Evolutionary conservation across 106 monocot species (phyloP).

Genomic region (Allium cepa): DNA sequence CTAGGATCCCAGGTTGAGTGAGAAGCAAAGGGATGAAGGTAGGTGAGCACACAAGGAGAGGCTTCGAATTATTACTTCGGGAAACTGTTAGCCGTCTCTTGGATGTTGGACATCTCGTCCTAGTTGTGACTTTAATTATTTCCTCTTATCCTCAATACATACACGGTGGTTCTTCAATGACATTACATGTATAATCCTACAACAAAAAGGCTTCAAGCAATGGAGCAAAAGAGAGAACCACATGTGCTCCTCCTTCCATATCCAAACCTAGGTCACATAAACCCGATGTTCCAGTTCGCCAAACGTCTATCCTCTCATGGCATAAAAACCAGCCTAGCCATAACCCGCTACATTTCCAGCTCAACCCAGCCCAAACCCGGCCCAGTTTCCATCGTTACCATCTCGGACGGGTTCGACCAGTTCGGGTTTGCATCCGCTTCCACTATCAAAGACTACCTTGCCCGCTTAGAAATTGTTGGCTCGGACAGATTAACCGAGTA

Average conservation of each 20-base stretch:
- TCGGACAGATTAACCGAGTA: conserved; percentile 23
- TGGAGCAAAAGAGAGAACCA: too few relatives aligned
- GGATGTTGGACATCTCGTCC: too few relatives aligned
- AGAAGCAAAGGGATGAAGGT: too few relatives aligned
- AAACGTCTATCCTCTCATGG: conserved; percentile 37
- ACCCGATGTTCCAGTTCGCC: conserved; percentile 72
- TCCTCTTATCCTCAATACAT: too few relatives aligned
- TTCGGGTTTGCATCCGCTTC: conserved; percentile 13
- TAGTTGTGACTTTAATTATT: too few relatives aligned
- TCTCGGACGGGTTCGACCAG: conserved; percentile 71
- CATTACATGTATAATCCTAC: background rate
- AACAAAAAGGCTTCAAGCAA: background rate
- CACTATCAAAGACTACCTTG: conserved; percentile 27
- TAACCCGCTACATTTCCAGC: conserved; percentile 28
- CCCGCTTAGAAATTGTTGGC: conserved; percentile 28
- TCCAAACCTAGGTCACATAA: conserved; percentile 84
- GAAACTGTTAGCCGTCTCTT: too few relatives aligned
- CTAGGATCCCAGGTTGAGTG: too few relatives aligned
- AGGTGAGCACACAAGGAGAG: too few relatives aligned
- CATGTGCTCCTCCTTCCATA: conserved; percentile 59
- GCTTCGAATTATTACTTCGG: too few relatives aligned
- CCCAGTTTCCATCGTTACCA: conserved; percentile 22
- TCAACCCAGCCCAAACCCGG: conserved; percentile 13
- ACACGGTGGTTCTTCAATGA: too few relatives aligned
- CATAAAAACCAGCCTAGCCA: conserved; percentile 15